Base-by-base conservation (phyloP, 2,329 filamentous ascomycete genomes). In the Thelonectria blattea region DNA sequence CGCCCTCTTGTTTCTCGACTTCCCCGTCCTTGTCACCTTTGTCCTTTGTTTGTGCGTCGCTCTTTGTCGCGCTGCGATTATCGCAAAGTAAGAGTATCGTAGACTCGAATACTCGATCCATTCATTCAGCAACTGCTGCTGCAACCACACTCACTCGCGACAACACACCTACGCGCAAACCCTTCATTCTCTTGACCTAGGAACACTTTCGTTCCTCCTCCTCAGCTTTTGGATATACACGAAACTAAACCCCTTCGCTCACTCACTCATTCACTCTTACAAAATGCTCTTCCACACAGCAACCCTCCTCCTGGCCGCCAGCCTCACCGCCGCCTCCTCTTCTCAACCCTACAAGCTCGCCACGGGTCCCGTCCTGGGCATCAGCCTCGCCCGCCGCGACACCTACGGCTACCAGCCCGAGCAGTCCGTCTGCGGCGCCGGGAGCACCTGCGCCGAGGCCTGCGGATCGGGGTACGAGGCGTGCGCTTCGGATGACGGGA, bases 361-460 rank as follows among this genome's bases (percentile, higher is more conserved):
- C 60, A 71, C 71, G 63, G 77, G 74, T 71, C 67, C 75, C 59
- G 61, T 78, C 56, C 69, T 71, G 53, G 74, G 74, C 50, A 64
- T 82, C 65, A 79, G 80, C 59, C 72, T 83, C 52, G 71, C 72
- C 48, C 78, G 74, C 67, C 81, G 81, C 71, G 75, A 76, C 67
- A 78, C 71, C 65, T 74, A 72, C 69, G 83, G 78, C 66, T 86
- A 84, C 75, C 74, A 76, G 73, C 84, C 80, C 54, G 75, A 79
- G 60, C 76, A 80, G 72, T 77, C 76, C 56, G 68, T 75, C 61
- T 87, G 84, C 71, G 79, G 79, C 51, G 68, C 74, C 14, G 85
- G 83, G 61, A 70, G 73, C 55, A 84, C 82, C 41, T 88, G 85
- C 74, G 78, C 78, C 50, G 79, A 84, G 65, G 83, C 84, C 48